phyloP scores from a whole-genome alignment of 371 early-diverging fungal species.

The Rhizopus microsporus region DNA sequence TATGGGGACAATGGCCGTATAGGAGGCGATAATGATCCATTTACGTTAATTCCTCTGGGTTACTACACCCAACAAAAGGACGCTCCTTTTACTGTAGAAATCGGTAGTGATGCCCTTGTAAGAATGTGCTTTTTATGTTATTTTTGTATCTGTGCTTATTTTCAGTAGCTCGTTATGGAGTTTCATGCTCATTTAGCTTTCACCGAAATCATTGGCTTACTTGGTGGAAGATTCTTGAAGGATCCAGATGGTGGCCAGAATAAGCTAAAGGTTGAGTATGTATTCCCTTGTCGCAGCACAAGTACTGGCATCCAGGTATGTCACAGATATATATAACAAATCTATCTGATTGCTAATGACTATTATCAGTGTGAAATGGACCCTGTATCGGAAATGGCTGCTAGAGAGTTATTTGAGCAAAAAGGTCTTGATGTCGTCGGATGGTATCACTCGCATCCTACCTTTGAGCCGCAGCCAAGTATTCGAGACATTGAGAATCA shows the following conservation, averaged over 20 bases:
- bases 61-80: slow-evolving; percentile 46
- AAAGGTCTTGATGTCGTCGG: slow-evolving; percentile 79
- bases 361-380: slow-evolving; percentile 79
- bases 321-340: not conserved
- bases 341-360: not conserved
- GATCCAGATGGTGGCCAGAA: slow-evolving; percentile 37
- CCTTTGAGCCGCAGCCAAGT: slow-evolving; percentile 45
- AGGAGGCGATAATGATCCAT: slow-evolving; percentile 59
- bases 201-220: slow-evolving; percentile 85
- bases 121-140: not conserved
- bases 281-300: slow-evolving; percentile 68
- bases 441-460: slow-evolving; percentile 61
- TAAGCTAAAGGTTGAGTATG: slow-evolving; percentile 47
- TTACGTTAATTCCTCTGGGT: slow-evolving; percentile 62
- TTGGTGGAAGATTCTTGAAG: slow-evolving; percentile 70
- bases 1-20: slow-evolving; percentile 24
- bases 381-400: slow-evolving; percentile 76
- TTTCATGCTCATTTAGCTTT: slow-evolving; percentile 82
- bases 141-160: not conserved
- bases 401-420: slow-evolving; percentile 68
- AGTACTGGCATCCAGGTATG: slow-evolving; percentile 71
- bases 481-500: slow-evolving; percentile 76
- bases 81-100: slow-evolving; percentile 62
- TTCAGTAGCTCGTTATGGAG: slow-evolving; percentile 75
- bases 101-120: slow-evolving; percentile 65